Conservation (phyloP, 1,284 basidiomycete species). For the Apiotrichum porosum region DNA sequence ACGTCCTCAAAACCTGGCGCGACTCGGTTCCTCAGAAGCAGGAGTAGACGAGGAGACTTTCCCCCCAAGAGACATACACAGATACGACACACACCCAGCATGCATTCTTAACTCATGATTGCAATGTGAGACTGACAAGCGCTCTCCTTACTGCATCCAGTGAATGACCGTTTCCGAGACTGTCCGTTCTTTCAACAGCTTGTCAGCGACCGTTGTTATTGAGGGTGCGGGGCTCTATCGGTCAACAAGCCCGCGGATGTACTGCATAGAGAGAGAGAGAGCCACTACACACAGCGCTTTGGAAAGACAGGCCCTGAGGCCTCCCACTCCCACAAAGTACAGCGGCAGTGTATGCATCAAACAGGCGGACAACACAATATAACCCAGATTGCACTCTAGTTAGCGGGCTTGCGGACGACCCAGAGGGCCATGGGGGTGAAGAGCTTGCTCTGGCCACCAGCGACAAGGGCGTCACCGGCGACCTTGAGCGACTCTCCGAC, state of each 20-base stretch:
- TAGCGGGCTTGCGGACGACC: constrained; percentile 32
- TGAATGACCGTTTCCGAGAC: no score
- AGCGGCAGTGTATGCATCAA: constrained; percentile 5
- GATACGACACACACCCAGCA: neutral
- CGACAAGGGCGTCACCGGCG: constrained; percentile 73
- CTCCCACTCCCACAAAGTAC: no score
- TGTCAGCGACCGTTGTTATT: no score
- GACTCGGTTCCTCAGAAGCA: constrained; percentile 16
- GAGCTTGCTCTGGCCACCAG: constrained; percentile 82
- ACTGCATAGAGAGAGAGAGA: no score
- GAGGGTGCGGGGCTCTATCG: no score
- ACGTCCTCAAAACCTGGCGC: constrained; percentile 40
- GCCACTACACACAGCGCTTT: no score
- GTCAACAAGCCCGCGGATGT: no score
- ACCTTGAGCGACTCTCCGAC: constrained; percentile 80
- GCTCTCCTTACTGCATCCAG: no score
- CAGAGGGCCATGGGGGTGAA: constrained; percentile 48
- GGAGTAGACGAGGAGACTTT: neutral
- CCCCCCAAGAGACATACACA: neutral
- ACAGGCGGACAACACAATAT: constrained; percentile 3
- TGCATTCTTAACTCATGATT: no score
- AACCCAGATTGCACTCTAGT: constrained; percentile 4
- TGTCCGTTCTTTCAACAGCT: no score
- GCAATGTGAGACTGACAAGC: no score
- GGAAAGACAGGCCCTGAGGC: no score